Conservation (phyloP, 1,284 basidiomycete genomes). For the Malassezia dermatis region DNA sequence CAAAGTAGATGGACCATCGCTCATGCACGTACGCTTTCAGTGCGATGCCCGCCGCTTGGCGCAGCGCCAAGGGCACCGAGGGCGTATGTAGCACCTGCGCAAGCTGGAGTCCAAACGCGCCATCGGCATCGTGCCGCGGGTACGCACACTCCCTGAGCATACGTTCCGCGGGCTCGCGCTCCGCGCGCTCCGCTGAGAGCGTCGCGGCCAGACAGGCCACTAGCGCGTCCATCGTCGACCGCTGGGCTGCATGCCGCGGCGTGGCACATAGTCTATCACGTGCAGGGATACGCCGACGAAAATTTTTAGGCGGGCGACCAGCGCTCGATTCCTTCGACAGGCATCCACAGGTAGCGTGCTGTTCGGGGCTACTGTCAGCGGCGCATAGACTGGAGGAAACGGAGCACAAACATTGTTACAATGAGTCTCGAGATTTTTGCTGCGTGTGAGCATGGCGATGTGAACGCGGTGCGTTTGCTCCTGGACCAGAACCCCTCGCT, state of each 20-base stretch:
- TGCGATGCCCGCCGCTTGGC: constrained; percentile 36
- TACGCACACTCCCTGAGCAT: not conserved
- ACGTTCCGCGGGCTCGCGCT: constrained; percentile 7
- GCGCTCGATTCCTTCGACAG: not conserved
- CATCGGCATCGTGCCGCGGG: not conserved
- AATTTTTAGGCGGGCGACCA: not conserved
- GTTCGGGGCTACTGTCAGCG: not conserved
- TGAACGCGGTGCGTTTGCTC: constrained; percentile 25
- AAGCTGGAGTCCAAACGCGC: constrained; percentile 4
- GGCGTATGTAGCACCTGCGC: constrained; percentile 3
- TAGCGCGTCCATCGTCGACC: constrained; percentile 11
- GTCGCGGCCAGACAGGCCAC: constrained; percentile 4
- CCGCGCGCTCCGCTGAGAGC: constrained; percentile 5
- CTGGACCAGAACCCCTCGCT: constrained; percentile 26
- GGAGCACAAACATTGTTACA: not conserved
- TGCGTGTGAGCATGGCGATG: constrained; percentile 32
- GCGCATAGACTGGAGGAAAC: not conserved
- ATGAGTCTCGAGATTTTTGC: constrained; percentile 36
- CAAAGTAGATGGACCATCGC: constrained; percentile 39
- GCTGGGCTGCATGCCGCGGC: not conserved
- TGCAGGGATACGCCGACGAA: not conserved
- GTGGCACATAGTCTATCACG: constrained; percentile 6
- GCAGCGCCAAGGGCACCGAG: constrained; percentile 10
- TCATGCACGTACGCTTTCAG: constrained; percentile 35
- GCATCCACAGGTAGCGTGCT: not conserved